Evolutionary conservation across 768 basidiomycete genomes (phyloP).

Genomic region (Podaxis carcinomalis): DNA sequence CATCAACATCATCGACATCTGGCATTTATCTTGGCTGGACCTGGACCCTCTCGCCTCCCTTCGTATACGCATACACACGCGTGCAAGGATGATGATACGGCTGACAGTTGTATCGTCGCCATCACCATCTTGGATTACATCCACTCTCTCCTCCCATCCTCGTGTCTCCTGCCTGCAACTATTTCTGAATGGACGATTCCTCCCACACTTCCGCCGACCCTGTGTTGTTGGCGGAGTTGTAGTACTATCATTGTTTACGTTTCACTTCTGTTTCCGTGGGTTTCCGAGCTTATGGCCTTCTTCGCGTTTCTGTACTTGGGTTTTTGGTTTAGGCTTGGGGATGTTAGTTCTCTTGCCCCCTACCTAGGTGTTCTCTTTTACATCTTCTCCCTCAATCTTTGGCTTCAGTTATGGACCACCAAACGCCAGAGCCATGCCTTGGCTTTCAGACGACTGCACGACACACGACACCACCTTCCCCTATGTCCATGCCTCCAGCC

Average conservation of each 20-base stretch:
- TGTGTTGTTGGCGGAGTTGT: conserved; percentile 8
- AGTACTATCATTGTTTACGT: conserved; percentile 3
- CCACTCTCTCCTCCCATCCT: conserved; percentile 2
- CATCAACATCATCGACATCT: neutral
- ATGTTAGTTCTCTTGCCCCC: neutral
- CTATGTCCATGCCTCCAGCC: neutral
- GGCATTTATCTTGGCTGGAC: neutral
- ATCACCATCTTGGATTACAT: neutral
- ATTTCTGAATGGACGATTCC: conserved; percentile 2
- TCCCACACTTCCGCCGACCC: neutral
- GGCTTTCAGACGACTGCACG: neutral
- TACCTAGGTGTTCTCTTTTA: neutral
- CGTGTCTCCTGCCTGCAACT: conserved; percentile 6
- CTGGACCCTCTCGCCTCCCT: neutral
- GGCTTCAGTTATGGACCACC: neutral
- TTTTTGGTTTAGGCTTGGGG: neutral
- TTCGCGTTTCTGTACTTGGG: neutral
- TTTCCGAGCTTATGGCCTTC: neutral
- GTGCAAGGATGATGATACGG: neutral
- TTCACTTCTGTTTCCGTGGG: neutral
- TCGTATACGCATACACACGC: neutral
- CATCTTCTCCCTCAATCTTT: neutral
- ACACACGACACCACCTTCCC: neutral
- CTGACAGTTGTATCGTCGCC: neutral
- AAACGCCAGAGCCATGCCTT: neutral